Evolutionary conservation across 345 rosid genomes (phyloP).

Genomic region (Orychophragmus violaceus): DNA sequence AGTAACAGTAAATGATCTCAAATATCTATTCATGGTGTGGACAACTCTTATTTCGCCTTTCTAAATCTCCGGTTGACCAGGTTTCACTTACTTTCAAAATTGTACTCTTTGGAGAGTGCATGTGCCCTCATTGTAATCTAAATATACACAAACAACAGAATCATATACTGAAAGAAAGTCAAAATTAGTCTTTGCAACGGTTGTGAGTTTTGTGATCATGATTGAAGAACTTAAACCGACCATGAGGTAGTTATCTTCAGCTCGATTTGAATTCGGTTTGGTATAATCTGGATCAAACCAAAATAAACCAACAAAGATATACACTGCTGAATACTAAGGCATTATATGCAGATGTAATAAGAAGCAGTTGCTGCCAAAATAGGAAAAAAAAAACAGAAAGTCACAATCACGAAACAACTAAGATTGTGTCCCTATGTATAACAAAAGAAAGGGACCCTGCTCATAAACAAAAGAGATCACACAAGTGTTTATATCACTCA

Average conservation of each 20-base stretch:
- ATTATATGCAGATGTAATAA: conserved; percentile 15
- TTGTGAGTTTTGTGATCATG: neutral
- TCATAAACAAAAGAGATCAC: conserved; percentile 15
- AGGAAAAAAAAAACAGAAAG: neutral
- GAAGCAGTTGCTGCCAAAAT: conserved; percentile 21
- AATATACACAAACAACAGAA: neutral
- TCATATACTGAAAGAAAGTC: neutral
- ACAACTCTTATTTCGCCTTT: too few species aligned
- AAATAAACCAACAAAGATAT: neutral
- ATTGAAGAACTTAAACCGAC: neutral
- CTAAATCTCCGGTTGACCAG: too few species aligned
- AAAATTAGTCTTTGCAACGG: neutral
- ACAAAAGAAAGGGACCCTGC: conserved; percentile 22
- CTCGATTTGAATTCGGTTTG: neutral
- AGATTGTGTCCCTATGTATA: conserved; percentile 20
- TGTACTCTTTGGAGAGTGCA: neutral
- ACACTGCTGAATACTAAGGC: neutral
- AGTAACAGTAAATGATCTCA: too few species aligned
- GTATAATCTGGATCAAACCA: neutral
- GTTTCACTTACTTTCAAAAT: too few species aligned
- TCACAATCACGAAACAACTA: conserved; percentile 22
- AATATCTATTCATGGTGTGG: too few species aligned
- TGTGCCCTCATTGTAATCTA: neutral
- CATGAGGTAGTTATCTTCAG: neutral
- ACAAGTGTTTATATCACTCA: conserved; percentile 1